Evolutionary conservation across 2,329 filamentous ascomycete species (phyloP).

Genomic region (Ophiostoma sp.): DNA sequence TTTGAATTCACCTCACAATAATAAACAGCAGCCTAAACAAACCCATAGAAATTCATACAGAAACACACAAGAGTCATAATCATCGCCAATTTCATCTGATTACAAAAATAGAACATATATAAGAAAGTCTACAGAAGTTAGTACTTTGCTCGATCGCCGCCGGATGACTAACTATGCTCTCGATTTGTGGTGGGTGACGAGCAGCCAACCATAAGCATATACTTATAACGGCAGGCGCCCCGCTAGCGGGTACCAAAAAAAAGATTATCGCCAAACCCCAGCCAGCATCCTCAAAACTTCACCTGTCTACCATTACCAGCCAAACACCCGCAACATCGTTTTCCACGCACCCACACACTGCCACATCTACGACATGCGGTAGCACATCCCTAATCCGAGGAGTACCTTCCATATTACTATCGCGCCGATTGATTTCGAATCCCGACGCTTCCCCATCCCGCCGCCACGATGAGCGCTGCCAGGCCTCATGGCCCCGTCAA

Average conservation of each 20-base stretch:
- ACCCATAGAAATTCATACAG: no score
- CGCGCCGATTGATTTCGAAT: no score
- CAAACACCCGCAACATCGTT: neutral
- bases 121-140: neutral
- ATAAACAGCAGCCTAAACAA: no score
- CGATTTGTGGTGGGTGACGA: conserved; percentile 10
- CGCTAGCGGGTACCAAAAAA: conserved; percentile 18
- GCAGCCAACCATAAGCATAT: neutral
- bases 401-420: neutral
- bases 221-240: conserved; percentile 18
- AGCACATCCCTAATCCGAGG: conserved; percentile 14
- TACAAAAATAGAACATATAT: neutral
- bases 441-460: neutral
- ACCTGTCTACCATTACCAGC: neutral
- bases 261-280: conserved; percentile 17
- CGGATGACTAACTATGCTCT: neutral
- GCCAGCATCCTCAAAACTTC: conserved; percentile 10
- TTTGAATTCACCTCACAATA: no score
- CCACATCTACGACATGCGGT: conserved; percentile 21
- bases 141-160: neutral
- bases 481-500: conserved; percentile 37
- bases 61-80: no score
- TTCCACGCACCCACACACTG: neutral
- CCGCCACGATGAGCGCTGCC: conserved; percentile 23
- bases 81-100: no score